Evolutionary conservation across 495 filamentous ascomycete genomes (phyloP).

Genomic region (Neurospora sp.): DNA sequence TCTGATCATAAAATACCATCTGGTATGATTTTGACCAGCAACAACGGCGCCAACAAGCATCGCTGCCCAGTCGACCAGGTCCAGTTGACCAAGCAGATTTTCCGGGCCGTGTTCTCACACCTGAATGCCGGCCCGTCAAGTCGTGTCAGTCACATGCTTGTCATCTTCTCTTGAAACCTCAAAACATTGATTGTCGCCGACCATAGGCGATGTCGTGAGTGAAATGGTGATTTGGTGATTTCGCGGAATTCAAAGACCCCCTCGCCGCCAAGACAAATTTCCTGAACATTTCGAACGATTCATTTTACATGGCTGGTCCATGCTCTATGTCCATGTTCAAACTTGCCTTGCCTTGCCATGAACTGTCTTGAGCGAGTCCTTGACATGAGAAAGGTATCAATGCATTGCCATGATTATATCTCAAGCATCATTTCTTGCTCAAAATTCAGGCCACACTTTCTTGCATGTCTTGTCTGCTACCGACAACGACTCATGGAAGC

Average conservation of each 20-base stretch:
- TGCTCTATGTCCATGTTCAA: neutral
- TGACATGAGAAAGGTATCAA: neutral
- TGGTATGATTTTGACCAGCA: neutral
- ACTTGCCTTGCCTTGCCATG: neutral
- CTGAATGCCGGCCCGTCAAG: neutral
- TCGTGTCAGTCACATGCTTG: neutral
- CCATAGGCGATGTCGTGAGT: neutral
- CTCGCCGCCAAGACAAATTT: neutral
- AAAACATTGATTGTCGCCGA: neutral
- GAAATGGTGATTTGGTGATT: neutral
- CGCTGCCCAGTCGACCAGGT: neutral
- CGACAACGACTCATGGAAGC: neutral
- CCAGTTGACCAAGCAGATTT: neutral
- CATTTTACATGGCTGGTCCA: neutral
- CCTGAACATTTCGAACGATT: neutral
- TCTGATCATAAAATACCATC: neutral
- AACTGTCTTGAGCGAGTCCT: neutral
- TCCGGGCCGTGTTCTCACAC: neutral
- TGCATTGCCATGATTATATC: neutral
- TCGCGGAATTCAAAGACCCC: neutral
- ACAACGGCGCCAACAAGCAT: neutral
- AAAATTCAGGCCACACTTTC: neutral
- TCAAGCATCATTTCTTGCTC: neutral
- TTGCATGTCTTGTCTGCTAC: neutral
- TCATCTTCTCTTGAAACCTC: neutral